Evolutionary conservation across 129 eudicot genomes (phyloP), one percentile per base, ranked within the genome.

Genomic region (Lonicera japonica): DNA sequence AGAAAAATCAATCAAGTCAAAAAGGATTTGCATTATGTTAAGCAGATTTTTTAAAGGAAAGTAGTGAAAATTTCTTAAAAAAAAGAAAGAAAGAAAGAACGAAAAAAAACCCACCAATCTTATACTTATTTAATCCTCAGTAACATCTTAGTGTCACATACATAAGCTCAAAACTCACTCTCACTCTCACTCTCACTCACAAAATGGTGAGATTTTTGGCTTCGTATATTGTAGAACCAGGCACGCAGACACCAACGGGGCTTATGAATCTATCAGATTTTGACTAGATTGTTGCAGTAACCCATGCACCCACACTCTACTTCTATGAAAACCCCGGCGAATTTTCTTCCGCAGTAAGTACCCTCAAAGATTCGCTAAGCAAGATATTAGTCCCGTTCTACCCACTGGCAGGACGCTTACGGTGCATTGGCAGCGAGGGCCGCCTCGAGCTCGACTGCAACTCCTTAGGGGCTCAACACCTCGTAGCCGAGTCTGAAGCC

Each of bases 321-420:
- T 53, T 70, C 12, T 61, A 29, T n/a, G 17, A 20, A 14, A 15
- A 60, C 45, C 20, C 63, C 20, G 5, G 21, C 5, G 56, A 53
- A 5, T 21, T 46, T 25, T 24, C 23, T 0, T 43, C 34, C 2
- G 17, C 11, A 34, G 13, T 62, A 19, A 19, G 62, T 14, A 71
- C 53, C 21, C 48, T 72, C 5, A 73, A 66, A 39, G 73, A 25
- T n/a, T 47, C 73, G 7, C 63, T 73, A 8, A 51, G 67, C 63
- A 54, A 46, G 10, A 66, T 55, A 1, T 56, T 72, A 58, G 71
- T 64, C n/a, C 13, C 16, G 8, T 73, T 65, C 46, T 66, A 73
- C 69, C 79, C 79, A 0, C 22, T 52, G 24, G 79, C 79, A 0
- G 79, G 79, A n/a, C 46, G 79, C 41, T 29, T 73, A 25, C 19